These are phyloP conservation scores for Hygrocybe punicea DNA, from an alignment of 768 basidiomycete species.

Conservation along the genomic window DNA sequence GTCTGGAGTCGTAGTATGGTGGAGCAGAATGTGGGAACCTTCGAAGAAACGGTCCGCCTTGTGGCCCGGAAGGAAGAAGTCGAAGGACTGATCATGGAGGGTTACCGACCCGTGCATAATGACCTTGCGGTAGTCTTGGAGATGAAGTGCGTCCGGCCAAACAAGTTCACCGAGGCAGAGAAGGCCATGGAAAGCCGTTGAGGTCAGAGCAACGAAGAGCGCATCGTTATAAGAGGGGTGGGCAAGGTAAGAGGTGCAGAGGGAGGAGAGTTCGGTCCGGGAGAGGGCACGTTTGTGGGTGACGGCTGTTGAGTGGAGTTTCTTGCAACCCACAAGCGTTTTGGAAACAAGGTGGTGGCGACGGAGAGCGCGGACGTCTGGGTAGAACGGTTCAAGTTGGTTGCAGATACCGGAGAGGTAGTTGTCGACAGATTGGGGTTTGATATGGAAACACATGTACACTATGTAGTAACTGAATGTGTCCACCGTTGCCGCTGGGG, in stretches of 20 bases:
- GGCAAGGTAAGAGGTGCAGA: not conserved
- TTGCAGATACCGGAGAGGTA: conserved; percentile 41
- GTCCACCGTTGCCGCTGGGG: conserved; percentile 35
- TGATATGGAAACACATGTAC: conserved; percentile 37
- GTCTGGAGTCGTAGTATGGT: too few relatives aligned
- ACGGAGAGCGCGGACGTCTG: conserved; percentile 21
- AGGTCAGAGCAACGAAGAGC: not conserved
- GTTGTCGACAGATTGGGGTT: conserved; percentile 6
- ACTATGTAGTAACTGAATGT: conserved; percentile 36
- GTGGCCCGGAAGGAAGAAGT: too few relatives aligned
- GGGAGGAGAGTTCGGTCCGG: not conserved
- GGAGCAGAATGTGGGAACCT: too few relatives aligned
- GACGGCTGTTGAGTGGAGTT: conserved; percentile 8
- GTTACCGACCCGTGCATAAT: too few relatives aligned
- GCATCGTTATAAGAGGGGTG: not conserved
- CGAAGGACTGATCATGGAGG: too few relatives aligned
- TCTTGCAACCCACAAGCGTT: conserved; percentile 24
- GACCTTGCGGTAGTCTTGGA: too few relatives aligned
- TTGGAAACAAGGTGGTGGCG: conserved; percentile 19
- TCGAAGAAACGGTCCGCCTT: too few relatives aligned
- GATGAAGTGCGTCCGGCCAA: too few relatives aligned
- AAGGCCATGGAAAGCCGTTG: not conserved
- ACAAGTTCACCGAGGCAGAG: not conserved
- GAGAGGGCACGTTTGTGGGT: conserved; percentile 23
- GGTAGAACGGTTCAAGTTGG: conserved; percentile 31